Conservation (phyloP, 306 rosid genomes). For the Cucumis cinereus region DNA sequence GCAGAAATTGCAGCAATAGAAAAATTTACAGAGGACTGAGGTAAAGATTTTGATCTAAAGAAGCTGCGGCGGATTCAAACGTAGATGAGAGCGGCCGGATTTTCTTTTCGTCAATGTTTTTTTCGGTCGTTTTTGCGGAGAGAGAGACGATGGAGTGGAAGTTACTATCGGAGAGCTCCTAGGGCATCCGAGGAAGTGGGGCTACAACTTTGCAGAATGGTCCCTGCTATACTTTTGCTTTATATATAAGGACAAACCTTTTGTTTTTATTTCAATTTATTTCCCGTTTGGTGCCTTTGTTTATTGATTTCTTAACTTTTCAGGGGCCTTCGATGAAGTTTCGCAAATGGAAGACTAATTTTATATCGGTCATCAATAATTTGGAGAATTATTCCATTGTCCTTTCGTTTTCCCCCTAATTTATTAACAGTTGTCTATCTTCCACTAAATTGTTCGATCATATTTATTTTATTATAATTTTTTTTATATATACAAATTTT, state of each 20-base stretch:
- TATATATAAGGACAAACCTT: neutral
- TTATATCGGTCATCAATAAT: neutral
- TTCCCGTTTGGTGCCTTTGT: neutral
- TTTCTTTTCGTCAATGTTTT: neutral
- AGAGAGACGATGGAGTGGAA: constrained; percentile 4
- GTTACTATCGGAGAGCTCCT: constrained; percentile 1
- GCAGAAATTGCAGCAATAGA: neutral
- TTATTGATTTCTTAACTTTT: neutral
- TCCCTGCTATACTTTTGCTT: neutral
- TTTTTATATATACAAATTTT: too few relatives aligned
- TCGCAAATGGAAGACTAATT: neutral
- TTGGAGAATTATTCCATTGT: neutral
- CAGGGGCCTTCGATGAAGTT: neutral
- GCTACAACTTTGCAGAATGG: neutral
- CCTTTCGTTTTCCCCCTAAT: neutral
- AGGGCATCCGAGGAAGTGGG: constrained; percentile 11
- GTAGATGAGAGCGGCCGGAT: constrained; percentile 6
- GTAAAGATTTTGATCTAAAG: neutral
- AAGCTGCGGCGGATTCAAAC: neutral
- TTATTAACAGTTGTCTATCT: too few relatives aligned
- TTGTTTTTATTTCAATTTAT: neutral
- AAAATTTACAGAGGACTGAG: neutral
- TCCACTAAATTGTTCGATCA: too few relatives aligned
- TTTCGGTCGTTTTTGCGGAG: neutral
- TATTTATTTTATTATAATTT: too few relatives aligned